Percentiles rank a stretch among this genome's conserved stretches.
phyloP scores from a whole-genome alignment of 371 early-diverging fungal species.

The Mortierella sp. region DNA sequence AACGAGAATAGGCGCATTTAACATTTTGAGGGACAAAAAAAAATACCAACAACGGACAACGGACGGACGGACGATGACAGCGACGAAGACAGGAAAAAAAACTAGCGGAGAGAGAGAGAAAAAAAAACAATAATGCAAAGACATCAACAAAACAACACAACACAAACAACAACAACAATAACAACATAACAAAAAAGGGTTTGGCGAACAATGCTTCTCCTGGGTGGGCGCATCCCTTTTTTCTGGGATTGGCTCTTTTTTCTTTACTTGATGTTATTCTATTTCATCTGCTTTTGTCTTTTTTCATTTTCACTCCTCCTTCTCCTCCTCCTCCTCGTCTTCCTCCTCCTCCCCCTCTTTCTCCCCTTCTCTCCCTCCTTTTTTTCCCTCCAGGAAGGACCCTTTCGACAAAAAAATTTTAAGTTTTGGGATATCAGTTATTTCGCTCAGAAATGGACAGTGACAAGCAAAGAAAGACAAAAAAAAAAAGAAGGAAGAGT shows the following conservation, averaged over 20 bases:
- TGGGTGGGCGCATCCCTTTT: slow-evolving; percentile 3
- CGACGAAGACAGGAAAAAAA: no score
- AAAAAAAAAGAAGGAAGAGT: background rate
- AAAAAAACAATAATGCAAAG: background rate
- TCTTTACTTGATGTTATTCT: no score
- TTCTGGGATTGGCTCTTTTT: slow-evolving; percentile 9
- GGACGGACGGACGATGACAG: background rate
- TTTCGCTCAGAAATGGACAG: background rate
- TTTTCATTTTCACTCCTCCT: no score
- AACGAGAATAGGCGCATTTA: slow-evolving; percentile 2
- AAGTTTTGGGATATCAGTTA: background rate
- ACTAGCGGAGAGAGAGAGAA: no score
- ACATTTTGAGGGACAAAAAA: background rate
- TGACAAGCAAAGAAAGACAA: background rate
- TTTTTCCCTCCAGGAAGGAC: background rate
- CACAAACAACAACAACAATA: background rate
- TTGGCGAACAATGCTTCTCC: slow-evolving; percentile 9
- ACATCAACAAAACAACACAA: background rate
- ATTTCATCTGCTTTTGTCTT: no score
- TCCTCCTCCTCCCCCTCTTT: background rate
- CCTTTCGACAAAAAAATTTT: background rate
- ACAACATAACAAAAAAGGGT: slow-evolving; percentile 3
- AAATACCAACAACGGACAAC: background rate
- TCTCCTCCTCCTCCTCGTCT: no score
- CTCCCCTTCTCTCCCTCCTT: background rate